Evolutionary conservation across 495 filamentous ascomycete species (phyloP).

Genomic region (Hypoxylon subgilvum): DNA sequence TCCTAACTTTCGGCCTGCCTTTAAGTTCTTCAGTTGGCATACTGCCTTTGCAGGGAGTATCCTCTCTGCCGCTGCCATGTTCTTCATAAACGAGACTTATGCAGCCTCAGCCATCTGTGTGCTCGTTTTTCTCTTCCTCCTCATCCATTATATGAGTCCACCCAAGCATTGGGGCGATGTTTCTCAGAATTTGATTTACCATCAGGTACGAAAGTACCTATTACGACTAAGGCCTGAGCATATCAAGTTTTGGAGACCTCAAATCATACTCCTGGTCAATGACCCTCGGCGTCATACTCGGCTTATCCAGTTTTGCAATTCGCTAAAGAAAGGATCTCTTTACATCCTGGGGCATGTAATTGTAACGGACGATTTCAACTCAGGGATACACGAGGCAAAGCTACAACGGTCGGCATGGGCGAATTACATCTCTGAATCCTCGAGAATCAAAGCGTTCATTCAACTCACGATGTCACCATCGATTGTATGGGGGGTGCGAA

Average conservation of each 20-base stretch:
- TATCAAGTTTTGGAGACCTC: slow-evolving; percentile 91
- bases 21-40: slow-evolving; percentile 87
- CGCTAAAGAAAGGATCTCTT: slow-evolving; percentile 83
- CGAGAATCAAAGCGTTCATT: slow-evolving; percentile 88
- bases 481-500: slow-evolving; percentile 84
- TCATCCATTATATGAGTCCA: slow-evolving; percentile 84
- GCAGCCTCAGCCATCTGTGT: slow-evolving; percentile 77
- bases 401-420: slow-evolving; percentile 82
- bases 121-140: slow-evolving; percentile 74
- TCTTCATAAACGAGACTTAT: slow-evolving; percentile 86
- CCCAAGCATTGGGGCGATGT: slow-evolving; percentile 92
- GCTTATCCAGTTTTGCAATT: slow-evolving; percentile 90
- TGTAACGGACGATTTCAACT: slow-evolving; percentile 79
- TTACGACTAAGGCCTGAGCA: slow-evolving; percentile 83
- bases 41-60: slow-evolving; percentile 77
- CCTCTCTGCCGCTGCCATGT: slow-evolving; percentile 79
- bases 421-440: slow-evolving; percentile 79
- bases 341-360: slow-evolving; percentile 89
- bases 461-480: slow-evolving; percentile 82
- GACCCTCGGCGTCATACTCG: slow-evolving; percentile 77
- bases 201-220: slow-evolving; percentile 89
- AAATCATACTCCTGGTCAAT: slow-evolving; percentile 83
- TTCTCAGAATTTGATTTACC: slow-evolving; percentile 86
- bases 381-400: slow-evolving; percentile 79
- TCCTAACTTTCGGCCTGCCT: slow-evolving; percentile 86